A percentile compares a stretch with the other conserved stretches of the same genome.
Evolutionary conservation across 2,329 filamentous ascomycete genomes (phyloP).

Genomic region (Fonsecaea pugnacius): DNA sequence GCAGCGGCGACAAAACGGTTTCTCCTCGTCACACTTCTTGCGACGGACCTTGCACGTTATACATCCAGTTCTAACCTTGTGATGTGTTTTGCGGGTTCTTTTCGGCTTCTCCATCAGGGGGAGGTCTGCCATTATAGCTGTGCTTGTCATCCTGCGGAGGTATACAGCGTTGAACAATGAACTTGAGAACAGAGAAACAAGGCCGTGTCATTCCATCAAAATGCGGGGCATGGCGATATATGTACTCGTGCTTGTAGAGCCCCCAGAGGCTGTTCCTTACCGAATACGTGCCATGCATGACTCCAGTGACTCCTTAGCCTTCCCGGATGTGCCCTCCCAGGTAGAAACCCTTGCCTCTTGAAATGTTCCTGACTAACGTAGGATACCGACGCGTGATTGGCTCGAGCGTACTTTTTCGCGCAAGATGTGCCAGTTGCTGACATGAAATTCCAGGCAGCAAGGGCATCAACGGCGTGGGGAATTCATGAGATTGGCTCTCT

Average conservation of each 20-base stretch:
- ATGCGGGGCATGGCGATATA: conserved; percentile 11
- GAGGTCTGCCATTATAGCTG: conserved; percentile 15
- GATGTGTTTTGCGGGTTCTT: conserved; percentile 35
- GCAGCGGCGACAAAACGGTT: conserved; percentile 40
- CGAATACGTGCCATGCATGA: conserved; percentile 20
- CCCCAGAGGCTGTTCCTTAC: background rate
- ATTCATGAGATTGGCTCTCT: conserved; percentile 8
- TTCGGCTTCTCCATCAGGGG: conserved; percentile 24
- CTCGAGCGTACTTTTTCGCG: conserved; percentile 24
- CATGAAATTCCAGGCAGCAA: conserved; percentile 19
- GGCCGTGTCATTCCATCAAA: background rate
- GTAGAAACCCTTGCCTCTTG: background rate
- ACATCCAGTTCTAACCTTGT: conserved; percentile 37
- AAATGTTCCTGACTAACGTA: conserved; percentile 12
- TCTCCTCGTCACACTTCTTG: conserved; percentile 44
- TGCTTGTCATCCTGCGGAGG: conserved; percentile 13
- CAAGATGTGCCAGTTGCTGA: conserved; percentile 13
- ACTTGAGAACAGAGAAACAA: background rate
- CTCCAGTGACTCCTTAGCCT: background rate
- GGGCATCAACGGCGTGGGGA: background rate
- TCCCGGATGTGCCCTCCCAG: conserved; percentile 1
- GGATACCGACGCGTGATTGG: conserved; percentile 18
- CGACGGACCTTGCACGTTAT: conserved; percentile 39
- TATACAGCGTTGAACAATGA: background rate
- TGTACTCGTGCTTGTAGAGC: background rate